Evolutionary conservation across 1,284 basidiomycete genomes (phyloP).

Genomic region (Trichosporon asahii): DNA sequence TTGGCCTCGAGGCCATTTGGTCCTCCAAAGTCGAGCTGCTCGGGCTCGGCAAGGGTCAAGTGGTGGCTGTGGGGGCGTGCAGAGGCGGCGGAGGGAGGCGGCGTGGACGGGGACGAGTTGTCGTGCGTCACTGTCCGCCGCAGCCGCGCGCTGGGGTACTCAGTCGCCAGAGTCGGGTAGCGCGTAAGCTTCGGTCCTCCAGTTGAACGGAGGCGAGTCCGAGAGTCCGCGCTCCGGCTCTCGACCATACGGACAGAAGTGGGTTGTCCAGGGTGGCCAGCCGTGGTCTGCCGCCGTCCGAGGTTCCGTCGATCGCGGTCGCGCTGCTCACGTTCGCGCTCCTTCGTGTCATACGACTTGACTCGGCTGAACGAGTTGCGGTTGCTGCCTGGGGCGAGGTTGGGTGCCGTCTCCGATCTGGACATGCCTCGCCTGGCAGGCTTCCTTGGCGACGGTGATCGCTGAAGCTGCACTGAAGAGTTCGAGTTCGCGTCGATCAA

Average conservation of each 20-base stretch:
- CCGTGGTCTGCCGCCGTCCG: conserved; percentile 23
- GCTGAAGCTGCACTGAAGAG: not conserved
- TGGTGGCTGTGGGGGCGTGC: not conserved
- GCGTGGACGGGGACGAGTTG: not conserved
- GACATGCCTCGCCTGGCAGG: not conserved
- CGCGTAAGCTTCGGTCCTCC: conserved; percentile 17
- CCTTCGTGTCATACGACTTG: conserved; percentile 15
- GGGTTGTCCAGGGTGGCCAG: conserved; percentile 29
- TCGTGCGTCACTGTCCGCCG: conserved; percentile 2
- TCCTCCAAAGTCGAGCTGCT: conserved; percentile 37
- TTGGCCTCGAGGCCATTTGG: conserved; percentile 72
- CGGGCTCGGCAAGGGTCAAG: not conserved
- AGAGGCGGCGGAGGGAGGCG: not conserved
- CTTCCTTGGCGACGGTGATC: conserved; percentile 18
- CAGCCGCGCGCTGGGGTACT: conserved; percentile 14
- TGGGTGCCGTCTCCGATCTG: not conserved
- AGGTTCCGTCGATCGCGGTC: conserved; percentile 5
- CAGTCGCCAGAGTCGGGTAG: conserved; percentile 19
- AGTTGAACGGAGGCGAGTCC: conserved; percentile 27
- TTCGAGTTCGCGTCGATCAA: conserved; percentile 10
- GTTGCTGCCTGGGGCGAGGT: not conserved
- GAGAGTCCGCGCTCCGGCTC: conserved; percentile 35
- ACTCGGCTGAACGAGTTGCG: conserved; percentile 11
- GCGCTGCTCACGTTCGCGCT: conserved; percentile 20
- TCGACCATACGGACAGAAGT: conserved; percentile 40